Conservation (phyloP, 768 basidiomycete species). For the Leccinum sublutescens region DNA sequence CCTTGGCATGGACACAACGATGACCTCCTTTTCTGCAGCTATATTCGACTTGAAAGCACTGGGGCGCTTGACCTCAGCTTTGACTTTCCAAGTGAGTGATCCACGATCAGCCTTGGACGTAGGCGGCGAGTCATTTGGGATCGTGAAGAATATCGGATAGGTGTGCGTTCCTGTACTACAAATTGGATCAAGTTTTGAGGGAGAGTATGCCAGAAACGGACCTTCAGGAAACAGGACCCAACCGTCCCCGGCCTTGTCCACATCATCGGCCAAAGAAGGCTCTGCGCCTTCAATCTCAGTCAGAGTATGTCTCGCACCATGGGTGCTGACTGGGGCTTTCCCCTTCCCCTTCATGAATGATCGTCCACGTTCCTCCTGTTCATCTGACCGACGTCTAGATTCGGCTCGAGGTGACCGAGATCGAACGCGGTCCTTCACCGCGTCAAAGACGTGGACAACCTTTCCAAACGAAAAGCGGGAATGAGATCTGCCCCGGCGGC, state of each 20-base stretch:
- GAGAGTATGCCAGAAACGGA: constrained; percentile 29
- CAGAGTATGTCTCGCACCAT: constrained; percentile 4
- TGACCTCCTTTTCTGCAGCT: constrained; percentile 66
- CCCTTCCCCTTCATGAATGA: constrained; percentile 29
- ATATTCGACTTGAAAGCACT: constrained; percentile 78
- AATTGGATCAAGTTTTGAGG: constrained; percentile 45
- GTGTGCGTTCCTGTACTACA: constrained; percentile 74
- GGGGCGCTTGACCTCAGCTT: constrained; percentile 79
- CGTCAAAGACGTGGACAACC: constrained; percentile 50
- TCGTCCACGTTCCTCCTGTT: constrained; percentile 31
- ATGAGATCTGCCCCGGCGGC: constrained; percentile 34
- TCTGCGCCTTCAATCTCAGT: constrained; percentile 36
- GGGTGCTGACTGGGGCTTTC: constrained; percentile 16
- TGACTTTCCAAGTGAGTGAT: constrained; percentile 73
- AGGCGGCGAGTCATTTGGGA: constrained; percentile 79
- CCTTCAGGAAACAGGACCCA: constrained; percentile 93
- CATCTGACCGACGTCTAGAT: constrained; percentile 2
- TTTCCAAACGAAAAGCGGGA: constrained; percentile 56
- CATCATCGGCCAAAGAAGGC: constrained; percentile 8
- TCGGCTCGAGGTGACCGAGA: constrained; percentile 41
- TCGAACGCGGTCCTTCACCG: constrained; percentile 42
- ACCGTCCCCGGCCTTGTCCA: constrained; percentile 41
- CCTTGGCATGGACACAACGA: constrained; percentile 65
- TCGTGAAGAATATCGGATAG: constrained; percentile 93
- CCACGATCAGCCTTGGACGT: constrained; percentile 75